Base-by-base conservation (phyloP, 2,329 filamentous ascomycete genomes). In the Aureobasidium lini region DNA sequence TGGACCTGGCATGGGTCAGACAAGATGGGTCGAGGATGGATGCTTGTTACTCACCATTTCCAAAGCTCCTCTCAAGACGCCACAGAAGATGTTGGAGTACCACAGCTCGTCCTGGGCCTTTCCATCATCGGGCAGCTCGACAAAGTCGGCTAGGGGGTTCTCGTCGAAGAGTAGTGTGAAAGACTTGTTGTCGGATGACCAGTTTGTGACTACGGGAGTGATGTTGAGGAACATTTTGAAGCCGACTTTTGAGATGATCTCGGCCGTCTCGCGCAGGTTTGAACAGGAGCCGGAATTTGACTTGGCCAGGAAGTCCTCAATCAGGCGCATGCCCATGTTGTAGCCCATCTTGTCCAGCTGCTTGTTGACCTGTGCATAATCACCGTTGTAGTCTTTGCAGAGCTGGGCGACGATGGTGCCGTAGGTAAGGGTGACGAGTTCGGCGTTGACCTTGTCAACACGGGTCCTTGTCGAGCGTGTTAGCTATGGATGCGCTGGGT, bases 151-250 rank as follows among this genome's bases (percentile, higher is more conserved):
- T 61, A 99, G 78, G 0, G 94, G 94, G 70, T 97, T 99, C 73
- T 99, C 94, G 65, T 99, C 94, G 66, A 99, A 96, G 15, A 96
- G 84, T 11, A 99, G 80, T 0, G 91, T 96, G 77, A 99, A 99
- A 66, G 95, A 90, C 72, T 96, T 96, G 76, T 87, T 94, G 75
- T 99, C 94, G 71, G 83, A 89, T 23, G 91, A 94, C 94, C 94
- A 99, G 71, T 95, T 96, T 49, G 91, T 90, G 64, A 97, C 87
- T 7, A 87, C 88, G 0, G 94, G 94, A 4, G 92, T 95, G 66
- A 96, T 91, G 70, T 99, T 99, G 62, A 99, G 84, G 73, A 99
- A 99, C 65, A 99, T 96, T 77, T 99, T 97, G 79, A 99, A 99
- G 60, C 94, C 94, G 65, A 99, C 88, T 89, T 96, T 94, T 43